These are phyloP conservation scores for Macrolepiota fuliginosa DNA, from an alignment of 768 basidiomycete species.

Conservation along the genomic window DNA sequence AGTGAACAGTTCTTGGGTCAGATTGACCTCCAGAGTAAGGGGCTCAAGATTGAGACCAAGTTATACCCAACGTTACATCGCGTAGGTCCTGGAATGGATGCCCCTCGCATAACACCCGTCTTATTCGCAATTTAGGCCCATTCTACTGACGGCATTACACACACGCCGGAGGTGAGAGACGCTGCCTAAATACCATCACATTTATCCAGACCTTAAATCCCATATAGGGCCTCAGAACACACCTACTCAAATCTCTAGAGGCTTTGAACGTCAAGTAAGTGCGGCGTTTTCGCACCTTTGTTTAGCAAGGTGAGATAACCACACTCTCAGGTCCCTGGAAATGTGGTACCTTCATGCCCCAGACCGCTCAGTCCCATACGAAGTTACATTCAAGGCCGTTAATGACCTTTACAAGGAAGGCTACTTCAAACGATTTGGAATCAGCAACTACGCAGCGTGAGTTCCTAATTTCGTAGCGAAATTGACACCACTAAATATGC, in stretches of 20 bases:
- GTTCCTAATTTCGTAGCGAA: constrained; percentile 4
- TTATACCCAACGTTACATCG: constrained; percentile 36
- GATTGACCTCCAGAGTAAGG: constrained; percentile 46
- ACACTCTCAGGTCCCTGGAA: constrained; percentile 40
- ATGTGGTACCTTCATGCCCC: constrained; percentile 61
- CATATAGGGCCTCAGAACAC: constrained; percentile 39
- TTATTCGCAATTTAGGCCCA: not conserved
- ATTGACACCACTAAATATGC: not conserved
- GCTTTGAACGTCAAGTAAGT: constrained; percentile 43
- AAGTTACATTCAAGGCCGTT: constrained; percentile 51
- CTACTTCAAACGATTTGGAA: constrained; percentile 57
- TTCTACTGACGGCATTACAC: constrained; percentile 19
- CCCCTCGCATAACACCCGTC: not conserved
- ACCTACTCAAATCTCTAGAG: constrained; percentile 45
- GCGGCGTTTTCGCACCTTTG: not conserved
- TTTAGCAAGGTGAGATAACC: constrained; percentile 12
- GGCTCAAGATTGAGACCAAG: constrained; percentile 59
- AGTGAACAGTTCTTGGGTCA: constrained; percentile 56
- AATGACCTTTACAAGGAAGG: constrained; percentile 57
- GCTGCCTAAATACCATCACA: not conserved
- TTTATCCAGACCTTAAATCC: not conserved
- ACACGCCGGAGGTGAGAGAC: constrained; percentile 28
- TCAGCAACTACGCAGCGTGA: constrained; percentile 60
- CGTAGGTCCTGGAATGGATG: constrained; percentile 14
- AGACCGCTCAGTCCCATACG: constrained; percentile 54